Conservation (phyloP, 257 asterid genomes). For the Solanum peruvianum region DNA sequence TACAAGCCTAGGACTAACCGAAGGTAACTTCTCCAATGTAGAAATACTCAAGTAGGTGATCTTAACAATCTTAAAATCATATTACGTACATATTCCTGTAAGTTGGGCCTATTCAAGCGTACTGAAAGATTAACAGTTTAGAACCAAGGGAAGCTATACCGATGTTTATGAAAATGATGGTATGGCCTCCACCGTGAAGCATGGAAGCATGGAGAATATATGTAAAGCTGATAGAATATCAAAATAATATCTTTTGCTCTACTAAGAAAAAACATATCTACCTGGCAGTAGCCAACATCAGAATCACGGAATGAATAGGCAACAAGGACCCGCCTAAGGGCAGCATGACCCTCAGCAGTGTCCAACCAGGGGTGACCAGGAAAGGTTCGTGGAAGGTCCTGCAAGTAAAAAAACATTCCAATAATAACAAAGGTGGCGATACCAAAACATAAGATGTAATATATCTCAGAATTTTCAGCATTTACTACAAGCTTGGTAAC, state of each 20-base stretch:
- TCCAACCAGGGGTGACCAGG: conserved; percentile 99
- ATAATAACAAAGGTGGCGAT: neutral
- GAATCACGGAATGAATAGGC: conserved; percentile 96
- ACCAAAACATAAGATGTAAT: neutral
- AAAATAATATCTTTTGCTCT: neutral
- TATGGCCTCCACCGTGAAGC: neutral
- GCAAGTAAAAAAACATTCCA: conserved; percentile 1
- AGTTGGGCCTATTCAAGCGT: neutral
- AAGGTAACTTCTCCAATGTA: neutral
- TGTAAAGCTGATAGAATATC: neutral
- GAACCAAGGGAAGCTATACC: neutral
- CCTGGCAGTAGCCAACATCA: conserved; percentile 99
- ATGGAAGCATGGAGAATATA: neutral
- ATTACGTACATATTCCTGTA: neutral
- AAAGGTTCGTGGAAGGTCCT: conserved; percentile 96
- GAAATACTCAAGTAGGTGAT: neutral
- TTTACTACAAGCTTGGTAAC: neutral
- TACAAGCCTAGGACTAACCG: neutral
- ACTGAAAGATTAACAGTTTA: neutral
- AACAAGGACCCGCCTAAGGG: conserved; percentile 93
- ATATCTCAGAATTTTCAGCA: neutral
- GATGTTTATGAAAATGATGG: neutral
- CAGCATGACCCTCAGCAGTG: conserved; percentile 84
- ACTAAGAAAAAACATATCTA: conserved; percentile 8
- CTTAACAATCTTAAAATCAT: neutral